Evolutionary conservation across 1,139 yeast species (phyloP).

Genomic region (Yamadazyma epiphylla): DNA sequence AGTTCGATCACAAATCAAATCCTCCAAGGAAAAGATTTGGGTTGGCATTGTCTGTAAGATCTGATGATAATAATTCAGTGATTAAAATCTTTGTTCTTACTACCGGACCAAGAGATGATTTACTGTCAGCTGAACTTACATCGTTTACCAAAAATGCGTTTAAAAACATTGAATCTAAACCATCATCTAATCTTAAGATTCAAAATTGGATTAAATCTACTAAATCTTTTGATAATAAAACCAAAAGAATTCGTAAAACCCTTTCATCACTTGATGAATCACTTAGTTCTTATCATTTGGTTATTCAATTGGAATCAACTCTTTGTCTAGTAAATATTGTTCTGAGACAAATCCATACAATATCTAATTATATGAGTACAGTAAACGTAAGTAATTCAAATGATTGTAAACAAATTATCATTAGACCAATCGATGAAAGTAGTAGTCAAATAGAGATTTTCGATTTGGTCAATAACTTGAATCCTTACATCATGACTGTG

Average conservation of each 20-base stretch:
- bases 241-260: slow-evolving; percentile 5
- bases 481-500: slow-evolving; percentile 6
- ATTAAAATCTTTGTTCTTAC: slow-evolving; percentile 15
- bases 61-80: slow-evolving; percentile 7
- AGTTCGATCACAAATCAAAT: slow-evolving; percentile 13
- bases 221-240: slow-evolving; percentile 1
- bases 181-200: slow-evolving; percentile 11
- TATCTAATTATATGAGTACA: slow-evolving; percentile 9
- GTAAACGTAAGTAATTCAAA: slow-evolving; percentile 4
- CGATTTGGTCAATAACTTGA: slow-evolving; percentile 4
- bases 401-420: slow-evolving; percentile 4
- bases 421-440: slow-evolving; percentile 5
- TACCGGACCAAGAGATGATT: slow-evolving; percentile 8
- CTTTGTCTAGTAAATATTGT: slow-evolving; percentile 12
- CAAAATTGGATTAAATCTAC: slow-evolving; percentile 16
- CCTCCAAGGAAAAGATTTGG: slow-evolving; percentile 13
- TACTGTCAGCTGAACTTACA: slow-evolving; percentile 14
- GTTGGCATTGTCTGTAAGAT: slow-evolving; percentile 12
- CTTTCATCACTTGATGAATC: slow-evolving; percentile 6
- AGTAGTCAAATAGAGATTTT: slow-evolving; percentile 8
- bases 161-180: slow-evolving; percentile 9
- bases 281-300: slow-evolving; percentile 11
- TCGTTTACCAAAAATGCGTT: slow-evolving; percentile 16
- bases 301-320: slow-evolving; percentile 12
- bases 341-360: slow-evolving; percentile 8